These are phyloP conservation scores for Lodderomyces elongisporus DNA, from an alignment of 1,139 yeast species.

Conservation along the genomic window DNA sequence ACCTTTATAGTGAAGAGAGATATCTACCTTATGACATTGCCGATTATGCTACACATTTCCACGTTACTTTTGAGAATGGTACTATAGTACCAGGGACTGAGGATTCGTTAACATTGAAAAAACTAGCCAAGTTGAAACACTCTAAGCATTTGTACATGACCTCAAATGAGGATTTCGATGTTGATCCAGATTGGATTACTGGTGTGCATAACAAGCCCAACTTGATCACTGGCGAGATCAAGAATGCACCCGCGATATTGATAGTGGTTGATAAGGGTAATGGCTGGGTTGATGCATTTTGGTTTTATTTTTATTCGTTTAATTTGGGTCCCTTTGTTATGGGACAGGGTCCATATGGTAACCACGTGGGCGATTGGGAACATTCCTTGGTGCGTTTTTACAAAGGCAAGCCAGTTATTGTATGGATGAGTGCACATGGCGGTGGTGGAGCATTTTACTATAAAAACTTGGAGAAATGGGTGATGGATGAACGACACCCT, in stretches of 20 bases:
- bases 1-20: constrained; percentile 81
- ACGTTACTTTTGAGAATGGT: constrained; percentile 45
- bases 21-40: constrained; percentile 81
- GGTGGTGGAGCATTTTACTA: constrained; percentile 90
- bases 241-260: constrained; percentile 73
- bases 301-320: constrained; percentile 95
- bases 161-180: constrained; percentile 63
- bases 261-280: constrained; percentile 88
- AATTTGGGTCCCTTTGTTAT: constrained; percentile 94
- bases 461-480: constrained; percentile 67
- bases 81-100: constrained; percentile 35
- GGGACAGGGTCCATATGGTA: constrained; percentile 97
- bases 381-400: constrained; percentile 83
- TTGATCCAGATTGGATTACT: constrained; percentile 83
- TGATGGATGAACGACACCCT: constrained; percentile 49
- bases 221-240: constrained; percentile 63
- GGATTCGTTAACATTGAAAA: constrained; percentile 28
- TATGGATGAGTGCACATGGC: constrained; percentile 99
- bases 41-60: constrained; percentile 63
- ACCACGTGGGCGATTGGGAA: constrained; percentile 98
- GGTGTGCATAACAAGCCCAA: constrained; percentile 67
- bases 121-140: constrained; percentile 28
- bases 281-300: constrained; percentile 88
- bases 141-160: constrained; percentile 45
- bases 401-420: constrained; percentile 74